Percentiles rank a stretch among this genome's conserved stretches.
phyloP scores from a whole-genome alignment of 106 monocot species.

The Ottelia alismoides region DNA sequence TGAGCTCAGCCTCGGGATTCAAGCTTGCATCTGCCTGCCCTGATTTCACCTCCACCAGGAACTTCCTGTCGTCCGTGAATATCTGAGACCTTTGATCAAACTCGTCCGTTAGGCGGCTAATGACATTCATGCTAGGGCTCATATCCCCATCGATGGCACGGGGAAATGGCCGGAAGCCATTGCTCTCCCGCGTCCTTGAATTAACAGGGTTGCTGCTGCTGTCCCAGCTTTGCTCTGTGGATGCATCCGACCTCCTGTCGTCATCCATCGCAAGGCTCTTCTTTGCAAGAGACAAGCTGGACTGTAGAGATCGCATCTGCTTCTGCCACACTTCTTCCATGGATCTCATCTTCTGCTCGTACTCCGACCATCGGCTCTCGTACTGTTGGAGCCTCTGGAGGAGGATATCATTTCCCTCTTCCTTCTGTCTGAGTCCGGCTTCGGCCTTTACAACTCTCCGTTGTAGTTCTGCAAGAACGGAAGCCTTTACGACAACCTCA shows the following conservation, averaged over 20 bases:
- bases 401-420: slow-evolving; percentile 85
- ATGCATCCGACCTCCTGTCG: slow-evolving; percentile 39
- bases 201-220: slow-evolving; percentile 16
- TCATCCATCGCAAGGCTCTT: slow-evolving; percentile 59
- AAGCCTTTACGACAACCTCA: no score
- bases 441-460: slow-evolving; percentile 78
- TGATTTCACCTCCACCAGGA: slow-evolving; percentile 87
- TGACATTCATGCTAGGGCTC: slow-evolving; percentile 34
- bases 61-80: slow-evolving; percentile 62
- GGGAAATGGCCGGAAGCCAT: slow-evolving; percentile 6
- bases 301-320: slow-evolving; percentile 85
- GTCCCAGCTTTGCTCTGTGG: slow-evolving; percentile 44
- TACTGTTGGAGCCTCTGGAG: slow-evolving; percentile 78
- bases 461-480: slow-evolving; percentile 78
- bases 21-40: slow-evolving; percentile 70
- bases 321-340: slow-evolving; percentile 99
- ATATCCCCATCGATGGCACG: slow-evolving; percentile 16
- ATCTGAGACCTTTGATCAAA: slow-evolving; percentile 62
- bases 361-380: slow-evolving; percentile 74
- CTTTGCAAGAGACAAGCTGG: slow-evolving; percentile 73
- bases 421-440: slow-evolving; percentile 56
- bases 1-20: slow-evolving; percentile 72
- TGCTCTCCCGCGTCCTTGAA: slow-evolving; percentile 9
- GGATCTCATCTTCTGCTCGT: slow-evolving; percentile 91
- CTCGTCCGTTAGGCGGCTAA: slow-evolving; percentile 56